Percentiles rank a stretch among this genome's conserved stretches.
Conservation (phyloP, 331 rosid genomes). For the Rosa hybrid region DNA sequence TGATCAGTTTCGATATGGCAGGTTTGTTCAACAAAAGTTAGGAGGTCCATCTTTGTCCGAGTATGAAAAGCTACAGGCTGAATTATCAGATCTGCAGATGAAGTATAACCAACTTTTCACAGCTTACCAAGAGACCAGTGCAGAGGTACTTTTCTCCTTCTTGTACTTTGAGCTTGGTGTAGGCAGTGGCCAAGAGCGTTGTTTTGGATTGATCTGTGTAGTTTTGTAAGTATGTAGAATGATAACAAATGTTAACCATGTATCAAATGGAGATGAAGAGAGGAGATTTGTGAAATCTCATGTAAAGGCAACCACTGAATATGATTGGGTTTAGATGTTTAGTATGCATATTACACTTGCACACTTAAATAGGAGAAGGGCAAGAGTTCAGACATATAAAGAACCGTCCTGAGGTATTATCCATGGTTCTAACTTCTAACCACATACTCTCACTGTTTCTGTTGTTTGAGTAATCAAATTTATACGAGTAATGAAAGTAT, state of each 20-base stretch:
- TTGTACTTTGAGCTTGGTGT: background rate
- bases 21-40: slow-evolving; percentile 86
- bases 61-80: slow-evolving; percentile 73
- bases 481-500: background rate
- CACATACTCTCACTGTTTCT: background rate
- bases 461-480: background rate
- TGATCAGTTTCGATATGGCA: slow-evolving; percentile 27
- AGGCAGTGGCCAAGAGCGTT: background rate
- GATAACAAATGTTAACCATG: background rate
- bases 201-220: background rate
- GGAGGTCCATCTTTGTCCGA: slow-evolving; percentile 75
- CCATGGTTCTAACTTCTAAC: background rate
- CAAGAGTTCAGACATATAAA: background rate
- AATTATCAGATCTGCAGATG: slow-evolving; percentile 68
- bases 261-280: background rate
- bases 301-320: background rate
- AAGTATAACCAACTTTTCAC: slow-evolving; percentile 60
- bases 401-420: background rate
- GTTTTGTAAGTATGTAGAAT: background rate
- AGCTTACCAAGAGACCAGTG: slow-evolving; percentile 70
- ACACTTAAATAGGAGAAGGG: background rate
- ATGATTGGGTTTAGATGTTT: background rate
- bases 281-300: background rate
- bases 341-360: background rate
- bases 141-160: slow-evolving; percentile 52